phyloP scores from a whole-genome alignment of 1,139 yeast species.

The Blastobotrys serpentis region DNA sequence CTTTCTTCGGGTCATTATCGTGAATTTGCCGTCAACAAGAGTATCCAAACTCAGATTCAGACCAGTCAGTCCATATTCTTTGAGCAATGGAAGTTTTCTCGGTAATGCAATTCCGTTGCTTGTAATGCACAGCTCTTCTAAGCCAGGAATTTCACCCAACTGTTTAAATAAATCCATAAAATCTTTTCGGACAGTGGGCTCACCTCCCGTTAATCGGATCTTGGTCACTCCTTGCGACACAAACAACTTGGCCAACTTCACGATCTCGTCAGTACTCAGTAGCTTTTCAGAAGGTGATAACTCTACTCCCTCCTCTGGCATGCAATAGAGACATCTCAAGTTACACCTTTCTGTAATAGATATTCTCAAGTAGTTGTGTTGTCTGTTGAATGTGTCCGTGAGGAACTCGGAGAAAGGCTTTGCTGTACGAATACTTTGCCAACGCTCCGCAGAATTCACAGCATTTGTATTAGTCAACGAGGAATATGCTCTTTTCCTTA shows the following conservation, averaged over 20 bases:
- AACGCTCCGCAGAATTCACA: conserved; percentile 14
- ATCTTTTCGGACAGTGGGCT: conserved; percentile 52
- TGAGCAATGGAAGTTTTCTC: conserved; percentile 45
- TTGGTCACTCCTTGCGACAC: conserved; percentile 49
- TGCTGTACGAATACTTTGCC: conserved; percentile 31
- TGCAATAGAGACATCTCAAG: conserved; percentile 51
- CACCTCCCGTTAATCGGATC: conserved; percentile 54
- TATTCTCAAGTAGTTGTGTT: conserved; percentile 50
- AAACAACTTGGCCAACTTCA: conserved; percentile 44
- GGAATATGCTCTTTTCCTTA: background rate
- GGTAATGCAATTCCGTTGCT: conserved; percentile 51
- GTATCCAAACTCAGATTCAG: conserved; percentile 50
- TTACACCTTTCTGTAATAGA: conserved; percentile 53
- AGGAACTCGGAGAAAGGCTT: conserved; percentile 44
- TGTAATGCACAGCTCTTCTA: conserved; percentile 49
- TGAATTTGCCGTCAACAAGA: conserved; percentile 49
- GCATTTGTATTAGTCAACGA: conserved; percentile 4
- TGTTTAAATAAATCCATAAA: conserved; percentile 44
- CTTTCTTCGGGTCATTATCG: conserved; percentile 48
- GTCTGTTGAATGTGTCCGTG: conserved; percentile 45
- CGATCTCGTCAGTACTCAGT: conserved; percentile 45
- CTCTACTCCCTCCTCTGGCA: conserved; percentile 55
- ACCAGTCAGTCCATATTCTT: conserved; percentile 45
- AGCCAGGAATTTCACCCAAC: conserved; percentile 41
- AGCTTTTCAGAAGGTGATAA: conserved; percentile 44